Percentiles rank a stretch among this genome's conserved stretches.
These are phyloP conservation scores for Ustilaginoidea virens DNA, from an alignment of 2,329 filamentous ascomycete genomes.

Conservation along the genomic window DNA sequence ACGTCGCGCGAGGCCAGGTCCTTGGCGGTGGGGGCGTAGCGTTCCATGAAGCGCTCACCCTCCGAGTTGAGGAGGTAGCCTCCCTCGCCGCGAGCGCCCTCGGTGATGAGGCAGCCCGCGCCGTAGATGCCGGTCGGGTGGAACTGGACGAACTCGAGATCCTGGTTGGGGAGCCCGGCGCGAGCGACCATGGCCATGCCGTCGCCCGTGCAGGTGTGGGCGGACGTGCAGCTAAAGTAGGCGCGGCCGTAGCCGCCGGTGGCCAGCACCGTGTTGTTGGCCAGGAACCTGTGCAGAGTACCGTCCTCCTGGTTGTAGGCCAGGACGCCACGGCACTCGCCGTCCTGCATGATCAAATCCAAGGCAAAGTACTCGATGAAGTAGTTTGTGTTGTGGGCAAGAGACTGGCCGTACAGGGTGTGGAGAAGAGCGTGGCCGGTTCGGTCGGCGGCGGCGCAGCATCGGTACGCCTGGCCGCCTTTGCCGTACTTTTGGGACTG, in stretches of 20 bases:
- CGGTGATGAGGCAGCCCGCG: conserved; percentile 92
- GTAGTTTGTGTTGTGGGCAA: conserved; percentile 97
- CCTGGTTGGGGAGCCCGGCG: conserved; percentile 94
- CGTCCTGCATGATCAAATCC: conserved; percentile 94
- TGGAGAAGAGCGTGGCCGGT: conserved; percentile 95
- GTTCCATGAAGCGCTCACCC: conserved; percentile 98
- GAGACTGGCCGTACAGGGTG: conserved; percentile 94
- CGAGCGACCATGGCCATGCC: conserved; percentile 99
- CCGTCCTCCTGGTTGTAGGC: conserved; percentile 99
- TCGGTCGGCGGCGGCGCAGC: conserved; percentile 89
- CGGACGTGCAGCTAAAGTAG: conserved; percentile 96
- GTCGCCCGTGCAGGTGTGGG: conserved; percentile 96
- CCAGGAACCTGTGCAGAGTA: conserved; percentile 90
- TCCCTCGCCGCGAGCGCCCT: conserved; percentile 95
- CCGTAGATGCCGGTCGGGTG: conserved; percentile 98
- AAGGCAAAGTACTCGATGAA: conserved; percentile 99
- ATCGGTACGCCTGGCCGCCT: conserved; percentile 94
- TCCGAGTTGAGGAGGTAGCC: conserved; percentile 95
- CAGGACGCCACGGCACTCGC: conserved; percentile 88
- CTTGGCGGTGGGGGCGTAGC: conserved; percentile 94
- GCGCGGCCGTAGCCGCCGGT: conserved; percentile 96
- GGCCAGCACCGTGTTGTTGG: conserved; percentile 91
- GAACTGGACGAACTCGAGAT: conserved; percentile 99
- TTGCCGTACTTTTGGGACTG: conserved; percentile 92
- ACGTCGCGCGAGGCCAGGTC: conserved; percentile 94